Conservation (phyloP, 352 stramenopile genomes). For the Pythium brachiatum region DNA sequence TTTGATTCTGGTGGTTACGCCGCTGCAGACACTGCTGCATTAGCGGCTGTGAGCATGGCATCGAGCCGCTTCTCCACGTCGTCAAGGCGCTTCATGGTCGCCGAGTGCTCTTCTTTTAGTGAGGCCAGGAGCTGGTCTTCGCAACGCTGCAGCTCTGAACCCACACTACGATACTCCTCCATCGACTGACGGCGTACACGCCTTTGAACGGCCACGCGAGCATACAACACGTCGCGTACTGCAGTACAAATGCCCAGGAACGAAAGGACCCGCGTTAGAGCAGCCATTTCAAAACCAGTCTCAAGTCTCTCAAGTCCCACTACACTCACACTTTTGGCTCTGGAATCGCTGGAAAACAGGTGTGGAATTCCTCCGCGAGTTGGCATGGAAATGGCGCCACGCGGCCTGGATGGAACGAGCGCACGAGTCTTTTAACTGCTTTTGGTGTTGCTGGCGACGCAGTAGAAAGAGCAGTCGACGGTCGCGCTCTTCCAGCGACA, state of each 20-base stretch:
- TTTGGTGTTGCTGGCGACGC: constrained; percentile 39
- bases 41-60: constrained; percentile 3
- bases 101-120: constrained; percentile 41
- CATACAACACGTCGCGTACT: constrained; percentile 34
- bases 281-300: not conserved
- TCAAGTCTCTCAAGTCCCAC: not conserved
- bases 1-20: constrained; percentile 12
- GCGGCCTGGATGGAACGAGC: constrained; percentile 60
- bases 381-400: constrained; percentile 36
- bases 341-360: not conserved
- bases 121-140: constrained; percentile 44
- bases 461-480: constrained; percentile 58
- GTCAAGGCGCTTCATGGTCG: constrained; percentile 39
- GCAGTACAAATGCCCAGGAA: too few relatives aligned
- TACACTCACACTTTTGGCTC: constrained; percentile 1
- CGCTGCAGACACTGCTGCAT: not conserved
- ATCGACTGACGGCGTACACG: constrained; percentile 44
- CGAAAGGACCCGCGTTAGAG: not conserved
- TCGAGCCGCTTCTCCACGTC: constrained; percentile 47
- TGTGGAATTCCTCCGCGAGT: not conserved
- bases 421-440: constrained; percentile 40
- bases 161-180: constrained; percentile 40
- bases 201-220: constrained; percentile 39
- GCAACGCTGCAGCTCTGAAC: constrained; percentile 41
- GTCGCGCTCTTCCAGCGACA: constrained; percentile 55